These are phyloP conservation scores for Phallus indusiatus DNA, from an alignment of 768 basidiomycete genomes.

Conservation along the genomic window DNA sequence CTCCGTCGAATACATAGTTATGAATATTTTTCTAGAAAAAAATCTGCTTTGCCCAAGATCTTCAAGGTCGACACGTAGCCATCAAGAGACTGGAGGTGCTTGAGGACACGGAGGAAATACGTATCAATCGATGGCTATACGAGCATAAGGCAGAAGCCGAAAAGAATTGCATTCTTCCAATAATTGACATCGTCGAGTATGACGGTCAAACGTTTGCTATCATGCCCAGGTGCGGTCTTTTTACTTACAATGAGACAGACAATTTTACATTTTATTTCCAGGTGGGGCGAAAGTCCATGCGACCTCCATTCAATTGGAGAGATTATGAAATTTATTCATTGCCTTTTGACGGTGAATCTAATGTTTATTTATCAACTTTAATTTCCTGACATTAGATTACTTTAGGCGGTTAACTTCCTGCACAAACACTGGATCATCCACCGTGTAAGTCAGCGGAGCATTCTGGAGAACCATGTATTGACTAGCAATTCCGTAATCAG, in stretches of 20 bases:
- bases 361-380: too few relatives aligned
- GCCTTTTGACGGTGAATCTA: neutral
- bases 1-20: too few relatives aligned
- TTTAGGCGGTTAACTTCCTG: neutral
- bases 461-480: neutral
- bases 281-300: too few relatives aligned
- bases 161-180: neutral
- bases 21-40: neutral
- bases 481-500: neutral
- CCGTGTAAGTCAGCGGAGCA: neutral
- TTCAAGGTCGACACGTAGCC: neutral
- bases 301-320: too few relatives aligned
- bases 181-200: neutral
- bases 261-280: too few relatives aligned
- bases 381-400: neutral
- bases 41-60: neutral
- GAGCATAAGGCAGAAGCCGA: neutral
- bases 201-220: neutral
- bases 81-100: neutral
- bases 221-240: neutral
- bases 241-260: too few relatives aligned
- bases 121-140: neutral
- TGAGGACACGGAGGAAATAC: neutral
- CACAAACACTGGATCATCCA: neutral
- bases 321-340: neutral